These are phyloP conservation scores for Solanum hybrid DNA, from an alignment of 305 asterid genomes.

Conservation along the genomic window DNA sequence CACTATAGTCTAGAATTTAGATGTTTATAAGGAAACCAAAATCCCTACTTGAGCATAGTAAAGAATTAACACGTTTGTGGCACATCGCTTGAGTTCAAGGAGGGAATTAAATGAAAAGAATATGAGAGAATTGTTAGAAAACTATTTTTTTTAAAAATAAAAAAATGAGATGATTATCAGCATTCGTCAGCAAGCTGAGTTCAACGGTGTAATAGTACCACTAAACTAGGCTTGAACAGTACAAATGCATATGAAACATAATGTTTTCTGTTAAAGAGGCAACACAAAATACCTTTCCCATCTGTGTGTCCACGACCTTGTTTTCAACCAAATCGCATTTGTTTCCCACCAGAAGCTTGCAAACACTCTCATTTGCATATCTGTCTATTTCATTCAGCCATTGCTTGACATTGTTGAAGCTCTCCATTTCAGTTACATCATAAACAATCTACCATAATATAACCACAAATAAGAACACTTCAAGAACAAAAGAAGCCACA, in stretches of 20 bases:
- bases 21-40: neutral
- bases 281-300: slow-evolving; percentile 48
- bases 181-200: neutral
- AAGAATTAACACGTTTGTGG: neutral
- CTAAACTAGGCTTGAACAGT: neutral
- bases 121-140: neutral
- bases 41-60: neutral
- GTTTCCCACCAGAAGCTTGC: slow-evolving; percentile 97
- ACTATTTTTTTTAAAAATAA: neutral
- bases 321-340: slow-evolving; percentile 87
- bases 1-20: neutral
- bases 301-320: slow-evolving; percentile 83
- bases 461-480: slow-evolving; percentile 13
- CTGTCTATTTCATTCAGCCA: slow-evolving; percentile 94
- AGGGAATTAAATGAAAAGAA: neutral
- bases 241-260: neutral
- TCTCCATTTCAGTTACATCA: slow-evolving; percentile 96
- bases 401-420: slow-evolving; percentile 97
- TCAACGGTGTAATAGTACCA: neutral
- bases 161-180: neutral
- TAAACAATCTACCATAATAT: slow-evolving; percentile 59
- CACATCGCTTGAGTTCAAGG: neutral
- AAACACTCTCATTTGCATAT: slow-evolving; percentile 86
- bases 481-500: neutral
- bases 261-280: neutral